phyloP scores from a whole-genome alignment of 495 filamentous ascomycete genomes.

The Penicillium steckii region DNA sequence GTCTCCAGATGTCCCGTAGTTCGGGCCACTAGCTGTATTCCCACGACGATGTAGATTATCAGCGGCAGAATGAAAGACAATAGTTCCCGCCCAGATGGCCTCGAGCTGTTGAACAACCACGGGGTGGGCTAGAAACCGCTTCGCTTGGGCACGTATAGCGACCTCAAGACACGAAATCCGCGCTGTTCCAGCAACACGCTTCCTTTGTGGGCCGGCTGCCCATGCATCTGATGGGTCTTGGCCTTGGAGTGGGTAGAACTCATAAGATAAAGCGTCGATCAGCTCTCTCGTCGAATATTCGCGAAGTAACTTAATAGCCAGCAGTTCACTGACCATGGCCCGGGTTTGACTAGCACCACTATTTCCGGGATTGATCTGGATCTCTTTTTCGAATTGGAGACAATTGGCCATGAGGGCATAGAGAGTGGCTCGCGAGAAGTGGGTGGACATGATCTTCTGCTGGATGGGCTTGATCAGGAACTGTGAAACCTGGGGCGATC shows the following conservation, averaged over 20 bases:
- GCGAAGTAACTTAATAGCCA: conserved; percentile 86
- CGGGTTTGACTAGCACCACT: conserved; percentile 78
- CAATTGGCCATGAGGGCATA: conserved; percentile 93
- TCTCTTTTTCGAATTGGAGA: conserved; percentile 88
- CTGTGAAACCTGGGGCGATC: conserved; percentile 91
- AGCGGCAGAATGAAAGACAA: conserved; percentile 85
- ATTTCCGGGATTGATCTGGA: conserved; percentile 74
- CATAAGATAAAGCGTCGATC: conserved; percentile 88
- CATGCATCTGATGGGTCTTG: conserved; percentile 47
- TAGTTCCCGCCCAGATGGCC: conserved; percentile 92
- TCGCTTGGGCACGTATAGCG: conserved; percentile 85
- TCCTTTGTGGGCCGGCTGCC: conserved; percentile 30
- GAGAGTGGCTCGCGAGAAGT: conserved; percentile 81
- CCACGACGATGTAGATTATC: conserved; percentile 71
- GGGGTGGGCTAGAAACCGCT: conserved; percentile 85
- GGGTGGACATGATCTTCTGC: conserved; percentile 72
- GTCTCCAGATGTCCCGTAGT: conserved; percentile 23
- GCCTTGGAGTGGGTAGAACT: conserved; percentile 89
- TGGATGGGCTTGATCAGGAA: conserved; percentile 92
- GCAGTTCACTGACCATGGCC: conserved; percentile 82
- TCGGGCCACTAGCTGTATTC: conserved; percentile 25
- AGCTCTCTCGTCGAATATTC: conserved; percentile 87
- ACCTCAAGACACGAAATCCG: conserved; percentile 88
- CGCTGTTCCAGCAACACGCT: conserved; percentile 51
- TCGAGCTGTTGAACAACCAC: conserved; percentile 89